phyloP scores from a whole-genome alignment of 345 rosid species.

The Camelina hispida region DNA sequence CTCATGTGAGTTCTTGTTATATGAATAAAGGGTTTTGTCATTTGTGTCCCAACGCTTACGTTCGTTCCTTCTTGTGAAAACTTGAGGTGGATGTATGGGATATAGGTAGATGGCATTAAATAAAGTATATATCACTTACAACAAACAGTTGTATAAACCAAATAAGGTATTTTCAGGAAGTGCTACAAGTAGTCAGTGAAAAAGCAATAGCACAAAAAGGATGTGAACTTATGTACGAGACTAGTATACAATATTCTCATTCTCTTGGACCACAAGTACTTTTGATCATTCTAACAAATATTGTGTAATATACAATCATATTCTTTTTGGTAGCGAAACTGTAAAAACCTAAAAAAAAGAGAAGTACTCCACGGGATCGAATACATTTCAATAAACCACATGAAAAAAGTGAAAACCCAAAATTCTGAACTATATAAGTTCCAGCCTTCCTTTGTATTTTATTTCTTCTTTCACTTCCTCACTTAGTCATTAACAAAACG shows the following conservation, averaged over 20 bases:
- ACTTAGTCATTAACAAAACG: neutral
- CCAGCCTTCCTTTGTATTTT: neutral
- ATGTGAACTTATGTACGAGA: neutral
- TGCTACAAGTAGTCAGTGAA: neutral
- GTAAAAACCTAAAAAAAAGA: neutral
- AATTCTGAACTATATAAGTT: conserved; percentile 16
- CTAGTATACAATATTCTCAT: neutral
- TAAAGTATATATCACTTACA: neutral
- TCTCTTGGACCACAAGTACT: neutral
- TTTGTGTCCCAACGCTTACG: conserved; percentile 30
- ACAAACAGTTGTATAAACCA: neutral
- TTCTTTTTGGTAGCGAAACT: neutral
- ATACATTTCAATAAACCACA: neutral
- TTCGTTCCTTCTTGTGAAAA: conserved; percentile 36
- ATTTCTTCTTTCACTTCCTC: neutral
- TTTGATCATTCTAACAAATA: neutral
- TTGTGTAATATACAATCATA: neutral
- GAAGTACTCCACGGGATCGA: conserved; percentile 23
- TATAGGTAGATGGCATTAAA: conserved; percentile 35
- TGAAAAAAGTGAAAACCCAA: conserved; percentile 10
- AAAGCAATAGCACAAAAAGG: neutral
- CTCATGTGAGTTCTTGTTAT: conserved; percentile 34
- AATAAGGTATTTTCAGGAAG: neutral
- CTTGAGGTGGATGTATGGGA: conserved; percentile 33
- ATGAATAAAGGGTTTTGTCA: conserved; percentile 20